These are phyloP conservation scores for Artomyces pyxidatus DNA, from an alignment of 768 basidiomycete species.

Conservation along the genomic window DNA sequence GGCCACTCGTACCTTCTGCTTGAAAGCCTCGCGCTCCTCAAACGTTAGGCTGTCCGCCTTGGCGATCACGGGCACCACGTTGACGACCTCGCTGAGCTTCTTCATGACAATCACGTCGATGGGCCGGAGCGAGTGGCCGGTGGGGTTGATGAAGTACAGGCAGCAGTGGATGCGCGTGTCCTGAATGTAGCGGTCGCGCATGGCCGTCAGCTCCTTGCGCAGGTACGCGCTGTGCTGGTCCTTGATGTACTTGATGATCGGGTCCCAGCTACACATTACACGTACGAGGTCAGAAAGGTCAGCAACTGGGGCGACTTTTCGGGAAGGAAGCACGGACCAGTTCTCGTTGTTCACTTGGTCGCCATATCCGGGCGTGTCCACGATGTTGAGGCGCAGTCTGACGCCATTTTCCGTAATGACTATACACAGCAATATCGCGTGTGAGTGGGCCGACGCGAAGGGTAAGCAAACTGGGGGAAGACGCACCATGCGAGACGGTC, in stretches of 20 bases:
- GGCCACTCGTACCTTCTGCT: constrained; percentile 59
- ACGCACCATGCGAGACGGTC: constrained; percentile 85
- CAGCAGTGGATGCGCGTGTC: constrained; percentile 99
- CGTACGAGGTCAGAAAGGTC: neutral
- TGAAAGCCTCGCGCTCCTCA: constrained; percentile 90
- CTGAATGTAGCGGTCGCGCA: constrained; percentile 96
- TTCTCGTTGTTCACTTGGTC: constrained; percentile 99
- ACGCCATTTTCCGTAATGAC: constrained; percentile 97
- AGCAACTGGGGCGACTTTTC: neutral
- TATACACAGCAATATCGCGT: constrained; percentile 23
- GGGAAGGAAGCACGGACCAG: constrained; percentile 50
- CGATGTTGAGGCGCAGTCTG: constrained; percentile 89
- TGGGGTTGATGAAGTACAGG: constrained; percentile 97
- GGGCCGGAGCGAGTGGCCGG: constrained; percentile 93
- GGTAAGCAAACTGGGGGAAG: neutral
- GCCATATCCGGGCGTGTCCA: constrained; percentile 97
- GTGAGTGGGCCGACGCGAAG: neutral
- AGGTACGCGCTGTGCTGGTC: constrained; percentile 99
- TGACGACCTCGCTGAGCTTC: constrained; percentile 97
- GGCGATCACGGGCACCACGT: constrained; percentile 98
- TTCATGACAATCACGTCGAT: constrained; percentile 99
- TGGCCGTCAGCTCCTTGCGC: constrained; percentile 96
- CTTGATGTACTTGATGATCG: constrained; percentile 98
- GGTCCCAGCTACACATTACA: constrained; percentile 75
- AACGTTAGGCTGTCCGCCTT: constrained; percentile 92